These are phyloP conservation scores for Penicillium manginii DNA, from an alignment of 495 filamentous ascomycete species.

Conservation along the genomic window DNA sequence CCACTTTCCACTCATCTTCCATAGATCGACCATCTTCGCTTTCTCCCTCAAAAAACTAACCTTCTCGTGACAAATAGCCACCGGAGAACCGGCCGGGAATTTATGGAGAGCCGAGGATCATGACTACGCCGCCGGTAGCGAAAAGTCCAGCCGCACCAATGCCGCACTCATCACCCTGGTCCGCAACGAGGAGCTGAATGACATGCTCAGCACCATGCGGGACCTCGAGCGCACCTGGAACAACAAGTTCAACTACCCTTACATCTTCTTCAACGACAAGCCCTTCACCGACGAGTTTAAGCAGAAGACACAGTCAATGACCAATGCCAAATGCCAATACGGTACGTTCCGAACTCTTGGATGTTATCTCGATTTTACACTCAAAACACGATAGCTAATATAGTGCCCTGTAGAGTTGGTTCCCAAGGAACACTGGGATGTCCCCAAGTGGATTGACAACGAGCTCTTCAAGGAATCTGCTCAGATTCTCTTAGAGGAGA, in stretches of 20 bases:
- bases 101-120: slow-evolving; percentile 70
- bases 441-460: slow-evolving; percentile 88
- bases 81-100: slow-evolving; percentile 76
- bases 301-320: slow-evolving; percentile 69
- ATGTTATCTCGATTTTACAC: not conserved
- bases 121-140: slow-evolving; percentile 71
- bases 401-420: slow-evolving; percentile 64
- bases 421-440: slow-evolving; percentile 91
- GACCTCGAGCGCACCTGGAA: slow-evolving; percentile 97
- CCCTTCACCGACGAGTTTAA: slow-evolving; percentile 95
- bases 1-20: slow-evolving; percentile 14
- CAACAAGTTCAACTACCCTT: slow-evolving; percentile 98
- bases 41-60: not conserved
- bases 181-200: slow-evolving; percentile 83
- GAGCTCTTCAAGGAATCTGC: slow-evolving; percentile 85
- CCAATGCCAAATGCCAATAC: slow-evolving; percentile 83
- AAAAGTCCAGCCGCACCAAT: slow-evolving; percentile 80
- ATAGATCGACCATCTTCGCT: slow-evolving; percentile 6
- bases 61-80: slow-evolving; percentile 53
- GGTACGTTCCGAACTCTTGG: slow-evolving; percentile 50
- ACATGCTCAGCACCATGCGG: slow-evolving; percentile 82
- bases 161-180: slow-evolving; percentile 92
- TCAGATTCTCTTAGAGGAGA: slow-evolving; percentile 77
- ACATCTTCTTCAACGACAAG: slow-evolving; percentile 98
- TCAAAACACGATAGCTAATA: slow-evolving; percentile 1